These are phyloP conservation scores for Entophlyctis helioformis DNA, from an alignment of 192 early-diverging fungal species.

Conservation along the genomic window DNA sequence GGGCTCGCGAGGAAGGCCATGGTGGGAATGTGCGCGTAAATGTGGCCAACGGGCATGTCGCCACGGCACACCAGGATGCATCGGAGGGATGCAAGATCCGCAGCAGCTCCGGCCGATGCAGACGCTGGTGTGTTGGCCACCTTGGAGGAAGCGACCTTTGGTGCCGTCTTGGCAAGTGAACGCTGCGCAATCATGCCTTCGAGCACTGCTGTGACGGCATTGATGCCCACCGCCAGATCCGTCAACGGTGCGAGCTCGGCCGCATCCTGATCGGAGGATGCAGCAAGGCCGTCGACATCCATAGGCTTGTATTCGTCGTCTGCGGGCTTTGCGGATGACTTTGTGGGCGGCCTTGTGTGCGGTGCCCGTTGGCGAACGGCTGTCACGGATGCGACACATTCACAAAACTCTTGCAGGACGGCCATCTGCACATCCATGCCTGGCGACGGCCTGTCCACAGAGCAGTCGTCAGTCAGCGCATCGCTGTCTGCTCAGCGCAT, in stretches of 20 bases:
- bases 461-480: background rate
- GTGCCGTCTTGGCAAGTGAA: background rate
- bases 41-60: conserved; percentile 7
- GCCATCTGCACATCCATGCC: conserved; percentile 1
- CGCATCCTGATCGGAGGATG: conserved; percentile 1
- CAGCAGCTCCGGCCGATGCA: background rate
- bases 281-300: background rate
- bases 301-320: background rate
- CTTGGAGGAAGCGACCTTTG: conserved; percentile 1
- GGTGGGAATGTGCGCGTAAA: conserved; percentile 21
- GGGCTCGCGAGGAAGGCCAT: conserved; percentile 7
- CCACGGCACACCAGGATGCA: conserved; percentile 15
- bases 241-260: background rate
- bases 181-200: background rate
- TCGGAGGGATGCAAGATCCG: conserved; percentile 1
- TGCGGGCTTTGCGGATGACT: too few species aligned
- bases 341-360: too few species aligned
- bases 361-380: too few species aligned
- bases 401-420: conserved; percentile 3
- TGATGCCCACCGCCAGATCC: background rate
- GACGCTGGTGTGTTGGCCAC: conserved; percentile 2
- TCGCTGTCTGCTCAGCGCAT: background rate
- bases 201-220: background rate
- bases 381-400: background rate
- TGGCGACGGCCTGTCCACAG: conserved; percentile 1